Percentiles rank a stretch among this genome's conserved stretches.
phyloP scores from a whole-genome alignment of 768 basidiomycete genomes.

The Amanita rubescens region DNA sequence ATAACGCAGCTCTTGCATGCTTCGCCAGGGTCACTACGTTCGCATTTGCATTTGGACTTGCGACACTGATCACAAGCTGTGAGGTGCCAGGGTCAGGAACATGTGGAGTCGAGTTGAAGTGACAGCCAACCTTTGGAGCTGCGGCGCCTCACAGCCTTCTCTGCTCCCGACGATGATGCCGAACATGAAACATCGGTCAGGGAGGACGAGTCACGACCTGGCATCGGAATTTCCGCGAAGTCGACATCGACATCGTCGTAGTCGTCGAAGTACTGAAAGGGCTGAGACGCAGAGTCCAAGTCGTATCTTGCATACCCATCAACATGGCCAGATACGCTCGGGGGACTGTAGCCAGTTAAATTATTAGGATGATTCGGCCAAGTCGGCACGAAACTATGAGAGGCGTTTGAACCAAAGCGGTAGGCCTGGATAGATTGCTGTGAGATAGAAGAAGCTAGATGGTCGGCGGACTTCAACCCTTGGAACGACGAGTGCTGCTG shows the following conservation, averaged over 20 bases:
- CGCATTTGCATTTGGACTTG: conserved; percentile 88
- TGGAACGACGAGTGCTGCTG: conserved; percentile 24
- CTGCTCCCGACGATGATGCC: conserved; percentile 8
- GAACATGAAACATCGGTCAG: conserved; percentile 17
- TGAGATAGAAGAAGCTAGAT: conserved; percentile 28
- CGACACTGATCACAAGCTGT: conserved; percentile 84
- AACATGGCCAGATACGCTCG: background rate
- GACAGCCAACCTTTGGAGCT: conserved; percentile 60
- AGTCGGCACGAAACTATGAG: conserved; percentile 18
- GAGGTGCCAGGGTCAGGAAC: conserved; percentile 1
- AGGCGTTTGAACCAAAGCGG: conserved; percentile 24
- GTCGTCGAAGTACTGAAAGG: conserved; percentile 55
- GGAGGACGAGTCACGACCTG: conserved; percentile 13
- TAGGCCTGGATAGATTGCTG: conserved; percentile 21
- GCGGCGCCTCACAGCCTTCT: conserved; percentile 52
- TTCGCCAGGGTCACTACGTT: conserved; percentile 50
- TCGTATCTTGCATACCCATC: conserved; percentile 3
- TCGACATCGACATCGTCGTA: conserved; percentile 52
- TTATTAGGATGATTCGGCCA: conserved; percentile 21
- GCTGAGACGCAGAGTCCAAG: conserved; percentile 13
- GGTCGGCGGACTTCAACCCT: conserved; percentile 15
- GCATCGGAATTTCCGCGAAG: conserved; percentile 35
- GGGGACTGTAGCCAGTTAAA: background rate
- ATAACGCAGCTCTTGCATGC: conserved; percentile 74
- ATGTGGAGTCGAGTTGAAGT: background rate